These are phyloP conservation scores for Ceratobasidium sp. DNA, from an alignment of 1,284 basidiomycete species.

Conservation along the genomic window DNA sequence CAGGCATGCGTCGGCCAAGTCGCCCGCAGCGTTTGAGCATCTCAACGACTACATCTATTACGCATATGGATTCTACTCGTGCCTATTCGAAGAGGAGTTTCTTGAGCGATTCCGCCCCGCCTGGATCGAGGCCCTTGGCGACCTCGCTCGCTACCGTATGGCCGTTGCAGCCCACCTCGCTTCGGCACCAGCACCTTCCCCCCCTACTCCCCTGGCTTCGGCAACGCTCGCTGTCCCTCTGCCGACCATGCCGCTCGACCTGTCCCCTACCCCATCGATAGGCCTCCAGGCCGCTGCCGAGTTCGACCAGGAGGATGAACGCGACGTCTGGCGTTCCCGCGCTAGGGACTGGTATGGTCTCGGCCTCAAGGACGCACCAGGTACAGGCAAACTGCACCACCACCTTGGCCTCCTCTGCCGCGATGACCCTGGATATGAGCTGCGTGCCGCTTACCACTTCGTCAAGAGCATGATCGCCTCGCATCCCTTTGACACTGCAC, in stretches of 20 bases:
- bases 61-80: constrained; percentile 93
- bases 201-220: constrained; percentile 43
- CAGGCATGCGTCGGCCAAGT: constrained; percentile 78
- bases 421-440: constrained; percentile 83
- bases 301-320: constrained; percentile 90
- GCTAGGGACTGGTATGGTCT: constrained; percentile 94
- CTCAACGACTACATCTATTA: constrained; percentile 94
- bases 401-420: constrained; percentile 90
- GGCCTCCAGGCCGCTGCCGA: constrained; percentile 80
- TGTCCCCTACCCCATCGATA: constrained; percentile 79
- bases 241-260: constrained; percentile 66
- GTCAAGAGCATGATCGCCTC: constrained; percentile 94
- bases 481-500: constrained; percentile 86
- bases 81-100: constrained; percentile 84
- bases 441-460: constrained; percentile 92
- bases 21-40: constrained; percentile 73
- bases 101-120: constrained; percentile 78
- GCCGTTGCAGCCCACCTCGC: constrained; percentile 69
- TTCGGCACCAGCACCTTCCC: constrained; percentile 49
- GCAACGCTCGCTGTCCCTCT: constrained; percentile 24
- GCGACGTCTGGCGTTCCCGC: constrained; percentile 90
- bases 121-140: constrained; percentile 97
- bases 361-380: constrained; percentile 88
- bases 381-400: constrained; percentile 92
- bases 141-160: constrained; percentile 95